Evolutionary conservation across 1,284 basidiomycete species (phyloP), one percentile per base, ranked within the genome.

Genomic region (Amylostereum chailletii): DNA sequence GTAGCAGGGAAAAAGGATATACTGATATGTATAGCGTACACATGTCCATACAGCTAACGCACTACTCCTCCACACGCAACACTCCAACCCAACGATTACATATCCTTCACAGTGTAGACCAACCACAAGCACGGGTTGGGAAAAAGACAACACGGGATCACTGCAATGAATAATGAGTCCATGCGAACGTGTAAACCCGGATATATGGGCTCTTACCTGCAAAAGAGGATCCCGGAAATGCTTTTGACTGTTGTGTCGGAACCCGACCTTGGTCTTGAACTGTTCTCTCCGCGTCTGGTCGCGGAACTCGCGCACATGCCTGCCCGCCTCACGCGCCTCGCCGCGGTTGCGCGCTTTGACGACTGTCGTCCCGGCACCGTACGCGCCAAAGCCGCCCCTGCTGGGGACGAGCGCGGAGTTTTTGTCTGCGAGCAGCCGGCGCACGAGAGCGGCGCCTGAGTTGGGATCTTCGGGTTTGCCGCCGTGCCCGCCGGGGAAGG

Each of bases 271-370:
- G 3, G 92, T 95, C 71, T 86, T 91, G 76, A 90, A 92, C 40
- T 86, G 80, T 62, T 96, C 89, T 52, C 80, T 76, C 47, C 79
- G 74, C 55, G 75, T 79, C 61, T 87, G 82, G 62, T 97, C 95
- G 52, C 88, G 75, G 68, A 90, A 92, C 60, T 94, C 86, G 50
- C 82, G 76, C 1, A 92, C 80, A 67, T 96, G 92, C 48, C 90
- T 77, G 41, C 86, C 92, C 10, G 95, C 96, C 68, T 97, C 90
- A 52, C 79, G 79, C 2, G 96, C 96, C 69, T 99, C 94, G 2
- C 96, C 96, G 9, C 79, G 78, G 70, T 98, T 98, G 43, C 92
- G 76, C n/a, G 91, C 94, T 64, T 87, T 91, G 53, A 96, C 78
- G 8, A 93, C 83, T 39, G 92, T 79, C 8, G 79, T 83, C 2